Evolutionary conservation across 2,329 filamentous ascomycete genomes (phyloP).

Genomic region (Aspergillus pseudoviridinutans): DNA sequence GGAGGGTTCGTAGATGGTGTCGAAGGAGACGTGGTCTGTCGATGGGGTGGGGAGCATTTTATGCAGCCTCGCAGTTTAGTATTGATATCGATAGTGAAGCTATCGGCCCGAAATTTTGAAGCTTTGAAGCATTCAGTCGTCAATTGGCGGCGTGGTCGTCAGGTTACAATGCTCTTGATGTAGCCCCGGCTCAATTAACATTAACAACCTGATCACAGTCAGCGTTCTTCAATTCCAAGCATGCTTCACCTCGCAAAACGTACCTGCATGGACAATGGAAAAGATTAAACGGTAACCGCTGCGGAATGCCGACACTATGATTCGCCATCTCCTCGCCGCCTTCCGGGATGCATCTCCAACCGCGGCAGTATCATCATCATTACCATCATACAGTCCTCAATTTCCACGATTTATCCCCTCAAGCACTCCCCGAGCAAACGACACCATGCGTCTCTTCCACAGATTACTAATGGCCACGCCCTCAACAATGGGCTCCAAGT

Average conservation of each 20-base stretch:
- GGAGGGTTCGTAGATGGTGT: conserved; percentile 87
- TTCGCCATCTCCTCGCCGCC: conserved; percentile 20
- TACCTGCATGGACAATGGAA: no score
- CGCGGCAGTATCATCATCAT: conserved; percentile 7
- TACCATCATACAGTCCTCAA: background rate
- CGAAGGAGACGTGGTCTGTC: conserved; percentile 85
- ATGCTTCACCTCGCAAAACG: no score
- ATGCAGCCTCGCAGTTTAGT: background rate
- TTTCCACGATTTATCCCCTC: conserved; percentile 7
- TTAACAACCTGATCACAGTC: background rate
- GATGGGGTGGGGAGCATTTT: conserved; percentile 88
- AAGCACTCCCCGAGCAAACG: background rate
- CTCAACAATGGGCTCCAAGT: conserved; percentile 36
- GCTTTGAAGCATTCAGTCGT: conserved; percentile 2
- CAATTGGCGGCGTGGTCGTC: background rate
- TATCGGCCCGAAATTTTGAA: background rate
- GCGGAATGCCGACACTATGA: conserved; percentile 10
- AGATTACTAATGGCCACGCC: conserved; percentile 41
- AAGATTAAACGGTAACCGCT: background rate
- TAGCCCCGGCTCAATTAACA: background rate
- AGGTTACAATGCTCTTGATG: no score
- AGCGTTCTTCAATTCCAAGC: background rate
- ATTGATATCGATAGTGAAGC: background rate
- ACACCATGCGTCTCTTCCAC: conserved; percentile 31
- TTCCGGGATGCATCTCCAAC: conserved; percentile 8